Base-by-base conservation (phyloP, 805 yeast species). In the Yamadazyma endophytica region DNA sequence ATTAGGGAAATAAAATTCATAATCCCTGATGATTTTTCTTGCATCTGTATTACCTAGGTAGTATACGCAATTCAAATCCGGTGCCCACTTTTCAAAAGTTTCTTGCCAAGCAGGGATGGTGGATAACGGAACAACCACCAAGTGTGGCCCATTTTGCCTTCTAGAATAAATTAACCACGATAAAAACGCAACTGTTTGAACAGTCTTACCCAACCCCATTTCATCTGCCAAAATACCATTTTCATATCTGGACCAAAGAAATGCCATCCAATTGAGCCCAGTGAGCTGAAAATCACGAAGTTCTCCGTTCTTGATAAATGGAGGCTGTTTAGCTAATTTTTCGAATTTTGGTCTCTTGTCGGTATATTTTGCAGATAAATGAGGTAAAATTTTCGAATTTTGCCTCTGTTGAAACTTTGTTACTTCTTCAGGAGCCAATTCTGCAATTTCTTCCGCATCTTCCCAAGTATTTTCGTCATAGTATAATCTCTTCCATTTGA, bases 81-180 rank as follows among this genome's bases (percentile, higher is more conserved):
- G 97, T 0, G 98, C 75, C 99, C 99, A 92, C 50, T 79, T 77
- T 47, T 92, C 97, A 58, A 92, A 86, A 3, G 98, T 92, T 54
- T 92, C 98, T 62, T 92, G 97, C 99, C 99, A 92, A 0, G 98
- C 95, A 3, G 97, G 96, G 33, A 92, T 79, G 0, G 99, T 92
- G 2, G 96, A 84, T 35, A 92, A 64, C 1, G 99, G 99, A 6
- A 92, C 98, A 18, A 92, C 98, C 13, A 92, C 92, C 26, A 92
- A 54, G 57, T 90, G 97, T 2, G 99, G 98, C 6, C 99, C 99
- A 58, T 89, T 85, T 53, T 92, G 98, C 58, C 96, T 77, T 55
- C 98, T 77, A 4, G 97, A 94, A 56, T 83, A 92, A 23, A 92
- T 77, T 30, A 92, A 71, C 97, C 98, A 92, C 27, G 96, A 83